Base-by-base conservation (phyloP, 371 early-diverging fungal genomes). In the Mucor plumbeus region DNA sequence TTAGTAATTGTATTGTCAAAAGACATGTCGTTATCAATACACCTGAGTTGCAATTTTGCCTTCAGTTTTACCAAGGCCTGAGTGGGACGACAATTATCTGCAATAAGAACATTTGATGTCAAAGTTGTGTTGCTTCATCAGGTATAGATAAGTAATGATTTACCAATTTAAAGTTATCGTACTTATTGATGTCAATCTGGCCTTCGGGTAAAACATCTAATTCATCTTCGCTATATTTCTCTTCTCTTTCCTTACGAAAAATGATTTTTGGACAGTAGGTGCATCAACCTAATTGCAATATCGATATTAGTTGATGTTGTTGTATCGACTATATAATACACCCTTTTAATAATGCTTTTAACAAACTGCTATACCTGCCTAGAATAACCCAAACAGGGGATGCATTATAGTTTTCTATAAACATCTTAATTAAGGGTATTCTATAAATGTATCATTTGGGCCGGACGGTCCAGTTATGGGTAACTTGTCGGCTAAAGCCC, bases 11-110 rank as follows among this genome's bases (percentile, higher is more conserved):
- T 48, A 19, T 21, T 21, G 11, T 36, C 17, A 44, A 41, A 15
- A 41, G 15, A 19, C n/a, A n/a, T 19, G 17, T 8, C 19, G 48
- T 21, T 55, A 55, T 55, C 14, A 55, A 26, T 7, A 39, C 76
- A 83, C 85, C 80, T 96, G 97, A 11, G 99, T 97, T 1, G 97
- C 97, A n/a, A 93, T 89, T 71, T 98, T 97, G 39, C 99, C 99
- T 76, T 96, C 97, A 36, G 88, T 88, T 97, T 97, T 98, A 36
- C 90, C 92, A 47, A 98, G 84, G 77, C 97, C 99, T 0, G 89
- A 92, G 17, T 97, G 86, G 10, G n/a, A 97, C 82, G 10, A 95
- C 79, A 15, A 96, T 84, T 5, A 91, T 93, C 88, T 85, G n/a
- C n/a, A n/a, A n/a, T 48, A 11, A 17, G 19, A 26, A 48, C 19